Percentiles rank a stretch among this genome's conserved stretches.
Evolutionary conservation across 192 early-diverging fungal species (phyloP).

Genomic region (Coemansia sp.): DNA sequence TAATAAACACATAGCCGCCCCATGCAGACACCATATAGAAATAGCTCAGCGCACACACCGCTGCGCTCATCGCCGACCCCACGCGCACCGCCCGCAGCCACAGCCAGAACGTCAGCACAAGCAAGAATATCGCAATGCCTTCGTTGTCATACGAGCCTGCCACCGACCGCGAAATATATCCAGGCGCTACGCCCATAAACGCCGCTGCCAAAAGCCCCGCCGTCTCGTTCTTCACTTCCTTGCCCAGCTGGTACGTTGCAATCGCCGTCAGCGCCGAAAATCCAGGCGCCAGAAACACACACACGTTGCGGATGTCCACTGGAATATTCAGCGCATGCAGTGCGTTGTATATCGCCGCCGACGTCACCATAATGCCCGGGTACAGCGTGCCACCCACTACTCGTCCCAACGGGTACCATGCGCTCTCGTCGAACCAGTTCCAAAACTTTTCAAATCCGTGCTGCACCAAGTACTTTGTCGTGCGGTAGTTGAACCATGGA

Average conservation of each 20-base stretch:
- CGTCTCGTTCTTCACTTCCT: constrained; percentile 85
- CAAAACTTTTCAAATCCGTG: constrained; percentile 97
- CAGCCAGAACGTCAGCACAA: constrained; percentile 96
- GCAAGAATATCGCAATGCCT: constrained; percentile 98
- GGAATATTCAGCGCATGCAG: constrained; percentile 92
- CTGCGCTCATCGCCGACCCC: constrained; percentile 90
- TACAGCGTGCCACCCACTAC: constrained; percentile 99
- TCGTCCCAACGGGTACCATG: constrained; percentile 98
- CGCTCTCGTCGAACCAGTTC: constrained; percentile 99
- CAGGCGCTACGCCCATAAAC: constrained; percentile 97
- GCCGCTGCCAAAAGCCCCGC: constrained; percentile 96
- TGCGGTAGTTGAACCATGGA: constrained; percentile 99
- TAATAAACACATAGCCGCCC: constrained; percentile 99
- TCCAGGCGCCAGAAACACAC: constrained; percentile 94
- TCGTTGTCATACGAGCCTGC: constrained; percentile 99
- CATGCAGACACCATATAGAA: constrained; percentile 99
- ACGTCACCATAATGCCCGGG: constrained; percentile 99
- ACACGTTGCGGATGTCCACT: constrained; percentile 97
- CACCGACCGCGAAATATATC: constrained; percentile 99
- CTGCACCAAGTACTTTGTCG: constrained; percentile 88
- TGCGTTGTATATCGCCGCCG: constrained; percentile 91
- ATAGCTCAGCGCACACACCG: constrained; percentile 87
- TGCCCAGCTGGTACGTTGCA: constrained; percentile 91
- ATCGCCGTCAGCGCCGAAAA: constrained; percentile 97
- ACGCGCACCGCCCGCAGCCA: constrained; percentile 97